These are phyloP conservation scores for Aegle marmelos DNA, from an alignment of 345 rosid genomes.

Conservation along the genomic window DNA sequence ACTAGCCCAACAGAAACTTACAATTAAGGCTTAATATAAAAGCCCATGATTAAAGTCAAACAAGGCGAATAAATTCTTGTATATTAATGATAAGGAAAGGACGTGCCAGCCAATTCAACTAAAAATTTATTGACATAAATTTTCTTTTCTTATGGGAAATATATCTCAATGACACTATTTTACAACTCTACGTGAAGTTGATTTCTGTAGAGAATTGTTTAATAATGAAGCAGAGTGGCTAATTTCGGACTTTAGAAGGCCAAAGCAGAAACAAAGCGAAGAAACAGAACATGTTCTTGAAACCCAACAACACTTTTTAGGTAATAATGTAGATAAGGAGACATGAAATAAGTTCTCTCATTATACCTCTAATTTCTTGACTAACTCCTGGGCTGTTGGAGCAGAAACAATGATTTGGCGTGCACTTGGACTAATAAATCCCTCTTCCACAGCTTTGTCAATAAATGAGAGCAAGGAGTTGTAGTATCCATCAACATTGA, in stretches of 20 bases:
- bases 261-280: not conserved
- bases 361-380: slow-evolving; percentile 82
- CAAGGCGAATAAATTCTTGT: too few relatives aligned
- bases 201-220: not conserved
- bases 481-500: slow-evolving; percentile 98
- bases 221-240: not conserved
- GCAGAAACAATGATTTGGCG: slow-evolving; percentile 88
- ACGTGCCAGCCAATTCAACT: too few relatives aligned
- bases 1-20: not conserved
- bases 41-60: too few relatives aligned
- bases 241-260: not conserved
- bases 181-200: too few relatives aligned
- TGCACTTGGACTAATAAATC: slow-evolving; percentile 79
- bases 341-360: not conserved
- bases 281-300: not conserved
- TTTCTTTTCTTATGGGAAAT: too few relatives aligned
- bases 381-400: slow-evolving; percentile 82
- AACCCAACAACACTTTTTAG: not conserved
- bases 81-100: too few relatives aligned
- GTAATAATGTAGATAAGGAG: not conserved
- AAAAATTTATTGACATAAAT: too few relatives aligned
- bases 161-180: too few relatives aligned
- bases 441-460: slow-evolving; percentile 98
- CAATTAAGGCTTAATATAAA: too few relatives aligned
- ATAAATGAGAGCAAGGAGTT: slow-evolving; percentile 91